Conservation (phyloP, 768 basidiomycete species). For the Boletus subcaerulescens region DNA sequence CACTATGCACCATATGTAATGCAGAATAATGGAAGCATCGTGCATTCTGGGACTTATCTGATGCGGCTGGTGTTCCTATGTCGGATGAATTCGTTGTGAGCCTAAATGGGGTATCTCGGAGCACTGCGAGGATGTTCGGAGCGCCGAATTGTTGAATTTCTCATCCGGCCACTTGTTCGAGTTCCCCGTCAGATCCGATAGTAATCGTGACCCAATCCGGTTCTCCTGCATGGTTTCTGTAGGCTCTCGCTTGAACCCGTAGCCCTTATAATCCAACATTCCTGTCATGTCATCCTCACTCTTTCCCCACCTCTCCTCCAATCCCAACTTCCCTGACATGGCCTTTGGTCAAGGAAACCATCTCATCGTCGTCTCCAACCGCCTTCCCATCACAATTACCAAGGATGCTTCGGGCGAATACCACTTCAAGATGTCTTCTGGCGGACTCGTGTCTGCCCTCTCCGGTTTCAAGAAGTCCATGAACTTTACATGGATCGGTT, state of each 20-base stretch:
- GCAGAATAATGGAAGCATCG: slow-evolving; percentile 15
- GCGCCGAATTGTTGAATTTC: not conserved
- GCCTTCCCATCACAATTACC: slow-evolving; percentile 92
- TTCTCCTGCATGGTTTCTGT: slow-evolving; percentile 19
- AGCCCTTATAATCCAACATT: slow-evolving; percentile 27
- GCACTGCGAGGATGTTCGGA: not conserved
- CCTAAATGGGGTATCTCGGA: slow-evolving; percentile 5
- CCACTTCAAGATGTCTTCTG: slow-evolving; percentile 99
- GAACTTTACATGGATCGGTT: slow-evolving; percentile 97
- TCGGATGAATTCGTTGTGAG: too few species aligned
- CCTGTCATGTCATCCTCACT: slow-evolving; percentile 26
- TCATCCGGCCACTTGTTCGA: not conserved
- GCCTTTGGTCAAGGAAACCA: slow-evolving; percentile 52
- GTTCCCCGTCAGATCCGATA: slow-evolving; percentile 28
- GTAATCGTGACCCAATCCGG: slow-evolving; percentile 30
- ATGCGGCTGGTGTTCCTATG: too few species aligned
- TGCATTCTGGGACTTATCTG: slow-evolving; percentile 5
- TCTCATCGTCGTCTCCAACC: slow-evolving; percentile 94
- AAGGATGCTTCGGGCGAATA: slow-evolving; percentile 92
- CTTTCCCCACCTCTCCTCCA: slow-evolving; percentile 22
- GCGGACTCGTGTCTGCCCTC: slow-evolving; percentile 95
- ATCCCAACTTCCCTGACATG: slow-evolving; percentile 39
- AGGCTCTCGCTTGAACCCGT: slow-evolving; percentile 14
- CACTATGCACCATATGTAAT: slow-evolving; percentile 21
- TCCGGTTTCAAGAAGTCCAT: slow-evolving; percentile 98